Percentiles rank a stretch among this genome's conserved stretches.
These are phyloP conservation scores for Bacterosira constricta DNA, from an alignment of 108 stramenopile genomes.

Conservation along the genomic window DNA sequence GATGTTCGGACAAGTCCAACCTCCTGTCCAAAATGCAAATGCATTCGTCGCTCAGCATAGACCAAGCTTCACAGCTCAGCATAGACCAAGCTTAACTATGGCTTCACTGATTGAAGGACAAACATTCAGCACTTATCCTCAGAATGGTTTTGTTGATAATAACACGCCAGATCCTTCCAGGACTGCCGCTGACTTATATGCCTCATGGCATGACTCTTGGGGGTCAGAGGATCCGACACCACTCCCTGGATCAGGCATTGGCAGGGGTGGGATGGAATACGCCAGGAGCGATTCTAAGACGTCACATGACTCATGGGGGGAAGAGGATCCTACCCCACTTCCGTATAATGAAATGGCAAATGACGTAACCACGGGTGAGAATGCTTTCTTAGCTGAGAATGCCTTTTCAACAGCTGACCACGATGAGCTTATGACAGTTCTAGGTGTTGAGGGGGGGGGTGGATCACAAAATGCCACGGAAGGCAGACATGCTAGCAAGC, in stretches of 20 bases:
- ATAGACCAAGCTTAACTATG: neutral
- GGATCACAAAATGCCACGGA: neutral
- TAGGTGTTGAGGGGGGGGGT: neutral
- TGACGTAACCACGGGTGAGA: neutral
- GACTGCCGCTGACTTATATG: neutral
- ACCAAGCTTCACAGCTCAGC: neutral
- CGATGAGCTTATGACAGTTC: neutral
- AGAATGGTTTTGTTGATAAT: neutral
- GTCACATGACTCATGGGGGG: slow-evolving; percentile 30
- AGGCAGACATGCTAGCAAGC: neutral
- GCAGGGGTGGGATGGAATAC: neutral
- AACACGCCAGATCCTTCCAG: neutral
- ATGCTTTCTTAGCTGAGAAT: slow-evolving; percentile 6
- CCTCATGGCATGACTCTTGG: slow-evolving; percentile 11
- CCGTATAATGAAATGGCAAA: neutral
- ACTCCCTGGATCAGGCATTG: neutral
- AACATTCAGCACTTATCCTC: neutral
- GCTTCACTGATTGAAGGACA: neutral
- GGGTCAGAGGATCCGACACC: neutral
- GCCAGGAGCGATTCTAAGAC: neutral
- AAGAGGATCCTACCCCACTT: slow-evolving; percentile 24
- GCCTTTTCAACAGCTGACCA: neutral
- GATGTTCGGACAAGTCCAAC: neutral
- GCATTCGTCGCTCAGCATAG: neutral
- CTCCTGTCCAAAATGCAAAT: neutral